These are phyloP conservation scores for Mycena alexandri DNA, from an alignment of 768 basidiomycete genomes.

Conservation along the genomic window DNA sequence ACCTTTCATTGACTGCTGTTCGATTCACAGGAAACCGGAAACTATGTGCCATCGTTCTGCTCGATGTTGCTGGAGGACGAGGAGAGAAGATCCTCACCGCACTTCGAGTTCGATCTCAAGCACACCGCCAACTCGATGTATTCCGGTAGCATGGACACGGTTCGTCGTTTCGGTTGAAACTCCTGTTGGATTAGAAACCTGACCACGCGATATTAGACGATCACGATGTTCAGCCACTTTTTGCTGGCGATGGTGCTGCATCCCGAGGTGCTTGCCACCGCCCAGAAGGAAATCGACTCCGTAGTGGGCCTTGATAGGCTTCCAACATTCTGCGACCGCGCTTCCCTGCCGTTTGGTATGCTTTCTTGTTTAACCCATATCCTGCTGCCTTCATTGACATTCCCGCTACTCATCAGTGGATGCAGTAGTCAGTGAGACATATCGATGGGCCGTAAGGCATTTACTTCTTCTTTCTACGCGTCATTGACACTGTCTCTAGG, in stretches of 20 bases:
- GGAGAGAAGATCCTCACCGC: constrained; percentile 47
- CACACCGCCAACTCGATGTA: constrained; percentile 92
- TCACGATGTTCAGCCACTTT: constrained; percentile 71
- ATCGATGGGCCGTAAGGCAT: constrained; percentile 60
- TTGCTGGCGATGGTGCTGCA: constrained; percentile 75
- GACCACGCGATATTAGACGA: constrained; percentile 52
- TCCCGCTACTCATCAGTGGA: constrained; percentile 50
- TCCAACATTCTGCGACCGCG: constrained; percentile 70
- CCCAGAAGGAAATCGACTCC: constrained; percentile 76
- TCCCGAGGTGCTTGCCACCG: constrained; percentile 68
- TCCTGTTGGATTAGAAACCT: neutral
- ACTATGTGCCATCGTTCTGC: constrained; percentile 56
- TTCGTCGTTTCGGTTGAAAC: constrained; percentile 42
- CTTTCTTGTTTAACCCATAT: neutral
- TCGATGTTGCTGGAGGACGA: constrained; percentile 69
- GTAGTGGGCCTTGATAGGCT: constrained; percentile 69
- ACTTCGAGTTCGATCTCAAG: constrained; percentile 77
- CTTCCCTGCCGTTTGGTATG: constrained; percentile 66
- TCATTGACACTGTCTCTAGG: constrained; percentile 28
- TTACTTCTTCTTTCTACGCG: neutral
- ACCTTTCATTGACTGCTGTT: constrained; percentile 30
- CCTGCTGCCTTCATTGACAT: constrained; percentile 1
- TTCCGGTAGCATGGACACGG: constrained; percentile 74
- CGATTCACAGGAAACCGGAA: constrained; percentile 54
- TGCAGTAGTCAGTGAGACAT: constrained; percentile 67